phyloP scores from a whole-genome alignment of 2,329 filamentous ascomycete species.

The Cladosporium austrohemisphaericum region DNA sequence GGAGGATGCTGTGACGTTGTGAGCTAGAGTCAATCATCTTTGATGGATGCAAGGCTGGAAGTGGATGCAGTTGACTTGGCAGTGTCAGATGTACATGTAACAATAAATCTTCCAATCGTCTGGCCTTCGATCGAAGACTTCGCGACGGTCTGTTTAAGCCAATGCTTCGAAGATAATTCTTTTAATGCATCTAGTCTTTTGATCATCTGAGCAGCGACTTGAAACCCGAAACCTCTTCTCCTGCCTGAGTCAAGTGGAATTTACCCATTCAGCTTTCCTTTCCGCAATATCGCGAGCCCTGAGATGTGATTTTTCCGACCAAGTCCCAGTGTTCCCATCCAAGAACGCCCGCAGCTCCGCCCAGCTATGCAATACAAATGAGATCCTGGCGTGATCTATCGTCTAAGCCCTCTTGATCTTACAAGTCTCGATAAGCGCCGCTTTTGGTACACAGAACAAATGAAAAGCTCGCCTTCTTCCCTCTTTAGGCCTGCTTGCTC shows the following conservation, averaged over 20 bases:
- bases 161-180: too few species aligned
- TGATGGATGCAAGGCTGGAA: too few species aligned
- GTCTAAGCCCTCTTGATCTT: not conserved
- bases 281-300: not conserved
- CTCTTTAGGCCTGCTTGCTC: conserved; percentile 6
- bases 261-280: too few species aligned
- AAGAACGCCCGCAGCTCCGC: not conserved
- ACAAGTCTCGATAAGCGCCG: not conserved
- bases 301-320: not conserved
- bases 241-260: too few species aligned
- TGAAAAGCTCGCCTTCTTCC: not conserved
- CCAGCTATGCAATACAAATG: not conserved
- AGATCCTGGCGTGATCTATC: not conserved
- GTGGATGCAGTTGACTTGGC: too few species aligned
- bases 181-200: not conserved
- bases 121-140: too few species aligned
- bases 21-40: not conserved
- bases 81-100: too few species aligned
- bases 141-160: too few species aligned
- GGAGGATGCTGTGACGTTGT: conserved; percentile 18
- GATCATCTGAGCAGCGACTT: not conserved
- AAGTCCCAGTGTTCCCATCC: not conserved
- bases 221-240: not conserved
- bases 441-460: not conserved
- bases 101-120: too few species aligned